A percentile compares a stretch with the other conserved stretches of the same genome.
Evolutionary conservation across 257 asterid genomes (phyloP).

Genomic region (Penstemon eatonii): DNA sequence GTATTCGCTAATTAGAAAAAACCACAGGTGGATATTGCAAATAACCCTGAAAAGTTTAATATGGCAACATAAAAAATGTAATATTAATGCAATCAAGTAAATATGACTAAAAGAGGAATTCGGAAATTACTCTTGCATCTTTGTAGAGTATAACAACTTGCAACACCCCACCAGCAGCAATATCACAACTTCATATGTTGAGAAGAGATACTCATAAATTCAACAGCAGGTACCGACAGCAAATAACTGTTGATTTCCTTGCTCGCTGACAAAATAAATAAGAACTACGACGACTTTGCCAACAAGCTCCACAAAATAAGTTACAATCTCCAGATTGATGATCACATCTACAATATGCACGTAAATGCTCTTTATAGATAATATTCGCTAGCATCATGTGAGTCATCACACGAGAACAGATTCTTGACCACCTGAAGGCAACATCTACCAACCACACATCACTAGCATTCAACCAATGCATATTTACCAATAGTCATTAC

Average conservation of each 20-base stretch:
- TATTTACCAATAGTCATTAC: constrained; percentile 89
- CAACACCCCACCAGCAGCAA: constrained; percentile 24
- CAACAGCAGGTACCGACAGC: constrained; percentile 19
- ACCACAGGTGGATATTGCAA: too few relatives aligned
- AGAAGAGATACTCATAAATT: not conserved
- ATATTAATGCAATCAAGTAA: not conserved
- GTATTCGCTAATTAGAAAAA: too few relatives aligned
- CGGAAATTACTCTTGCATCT: constrained; percentile 16
- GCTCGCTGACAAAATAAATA: constrained; percentile 16
- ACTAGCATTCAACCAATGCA: not conserved
- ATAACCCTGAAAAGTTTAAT: too few relatives aligned
- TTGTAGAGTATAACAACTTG: constrained; percentile 26
- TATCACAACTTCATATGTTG: constrained; percentile 22
- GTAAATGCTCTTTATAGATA: not conserved
- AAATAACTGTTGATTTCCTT: constrained; percentile 15
- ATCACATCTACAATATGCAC: constrained; percentile 9
- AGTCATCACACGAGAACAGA: constrained; percentile 17
- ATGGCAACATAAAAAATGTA: not conserved
- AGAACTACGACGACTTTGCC: constrained; percentile 19
- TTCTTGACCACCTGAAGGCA: constrained; percentile 16
- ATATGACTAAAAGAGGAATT: not conserved
- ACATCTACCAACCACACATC: not conserved
- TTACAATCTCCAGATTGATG: constrained; percentile 18
- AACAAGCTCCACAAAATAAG: constrained; percentile 22
- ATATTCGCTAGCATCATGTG: constrained; percentile 11